phyloP scores from a whole-genome alignment of 306 rosid genomes.

The Hippophae tibetana region DNA sequence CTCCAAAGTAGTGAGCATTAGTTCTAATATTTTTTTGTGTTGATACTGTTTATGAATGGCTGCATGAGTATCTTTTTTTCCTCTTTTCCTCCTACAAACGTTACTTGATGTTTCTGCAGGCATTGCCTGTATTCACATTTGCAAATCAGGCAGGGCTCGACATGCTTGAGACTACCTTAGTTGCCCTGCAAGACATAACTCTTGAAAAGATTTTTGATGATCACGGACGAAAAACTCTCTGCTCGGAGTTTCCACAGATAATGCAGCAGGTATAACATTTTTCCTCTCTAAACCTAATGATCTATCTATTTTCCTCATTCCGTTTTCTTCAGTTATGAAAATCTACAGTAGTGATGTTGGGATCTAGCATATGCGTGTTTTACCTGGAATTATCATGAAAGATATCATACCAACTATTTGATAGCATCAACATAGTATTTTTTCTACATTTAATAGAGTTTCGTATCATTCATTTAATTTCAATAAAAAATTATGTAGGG shows the following conservation, averaged over 20 bases:
- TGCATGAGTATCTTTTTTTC: no score
- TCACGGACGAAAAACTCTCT: conserved; percentile 74
- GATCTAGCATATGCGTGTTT: no score
- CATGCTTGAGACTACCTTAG: conserved; percentile 97
- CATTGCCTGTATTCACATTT: conserved; percentile 83
- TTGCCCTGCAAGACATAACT: conserved; percentile 80
- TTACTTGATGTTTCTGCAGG: conserved; percentile 38
- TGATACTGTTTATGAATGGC: no score
- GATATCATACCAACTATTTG: no score
- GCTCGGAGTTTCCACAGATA: conserved; percentile 91
- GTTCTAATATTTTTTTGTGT: no score
- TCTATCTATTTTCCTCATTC: no score
- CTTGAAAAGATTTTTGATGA: conserved; percentile 92
- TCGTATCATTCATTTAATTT: conserved; percentile 5
- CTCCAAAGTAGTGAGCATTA: no score
- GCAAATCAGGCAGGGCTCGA: conserved; percentile 98
- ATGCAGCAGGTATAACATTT: conserved; percentile 71
- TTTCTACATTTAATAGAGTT: no score
- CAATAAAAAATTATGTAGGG: conserved; percentile 37
- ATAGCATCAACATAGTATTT: no score
- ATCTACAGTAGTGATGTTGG: no score
- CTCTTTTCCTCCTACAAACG: background rate
- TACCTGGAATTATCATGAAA: no score
- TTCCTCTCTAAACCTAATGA: background rate
- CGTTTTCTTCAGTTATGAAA: no score